Evolutionary conservation across 2,329 filamentous ascomycete genomes (phyloP), one percentile per base, ranked within the genome.

Genomic region (Tolypocladium tropicale): DNA sequence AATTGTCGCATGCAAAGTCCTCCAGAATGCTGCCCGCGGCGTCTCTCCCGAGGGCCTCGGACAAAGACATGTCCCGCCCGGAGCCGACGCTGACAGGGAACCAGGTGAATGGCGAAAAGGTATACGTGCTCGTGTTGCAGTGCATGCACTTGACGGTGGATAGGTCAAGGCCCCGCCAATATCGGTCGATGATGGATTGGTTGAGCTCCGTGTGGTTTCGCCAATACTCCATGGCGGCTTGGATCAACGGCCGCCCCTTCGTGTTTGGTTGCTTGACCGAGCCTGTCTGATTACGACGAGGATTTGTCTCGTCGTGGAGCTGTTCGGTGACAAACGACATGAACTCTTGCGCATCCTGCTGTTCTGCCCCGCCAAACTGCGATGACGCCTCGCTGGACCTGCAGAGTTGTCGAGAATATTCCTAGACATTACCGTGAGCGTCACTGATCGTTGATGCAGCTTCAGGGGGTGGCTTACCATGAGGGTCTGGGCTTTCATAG

Each of bases 341-440:
- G 62, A 95, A 95, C 65, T 97, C 94, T 61, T 92, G 88, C 2
- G 91, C 88, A 66, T 99, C 94, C 71, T 97, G 94, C 67, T 97
- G 93, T 53, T 83, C 76, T 28, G 78, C 77, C 43, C 89, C 86
- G 16, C 86, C 89, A 74, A 91, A 94, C 7, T 81, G 61, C 59
- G 53, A 64, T 56, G 37, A 60, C 55, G 53, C 58, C 56, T 48
- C 63, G 63, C 55, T 70, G 59, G 55, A 52, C 30, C 69, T 64
- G 56, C 69, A 72, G 10, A 75, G 58, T 56, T 74, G 66, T 34
- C 65, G 62, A 18, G 71, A 80, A 58, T 88, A 89, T 49, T 83
- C 80, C 72, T 88, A 39, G 14, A n/a, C 1, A 10, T 39, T 36
- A 51, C 6, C 28, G 23, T 56, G 21, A 56, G 55, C 48, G 18